Evolutionary conservation across 2,329 filamentous ascomycete species (phyloP).

Genomic region (Sarocladium oryzae): DNA sequence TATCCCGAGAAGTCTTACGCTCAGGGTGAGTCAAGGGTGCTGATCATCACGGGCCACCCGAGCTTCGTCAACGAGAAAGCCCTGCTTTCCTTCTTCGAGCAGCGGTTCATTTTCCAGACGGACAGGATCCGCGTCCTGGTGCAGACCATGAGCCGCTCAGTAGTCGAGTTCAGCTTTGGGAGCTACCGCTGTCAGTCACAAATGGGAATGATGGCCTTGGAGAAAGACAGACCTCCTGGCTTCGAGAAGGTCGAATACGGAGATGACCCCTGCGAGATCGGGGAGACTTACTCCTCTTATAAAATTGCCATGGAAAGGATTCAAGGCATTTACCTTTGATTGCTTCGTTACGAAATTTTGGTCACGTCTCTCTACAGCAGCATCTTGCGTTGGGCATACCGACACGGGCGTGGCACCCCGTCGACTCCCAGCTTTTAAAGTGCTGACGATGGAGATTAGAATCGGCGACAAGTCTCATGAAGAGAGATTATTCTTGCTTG

Average conservation of each 20-base stretch:
- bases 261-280: slow-evolving; percentile 29
- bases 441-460: too few relatives aligned
- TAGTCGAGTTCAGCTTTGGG: slow-evolving; percentile 47
- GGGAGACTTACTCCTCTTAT: slow-evolving; percentile 23
- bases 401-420: too few relatives aligned
- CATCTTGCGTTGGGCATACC: too few relatives aligned
- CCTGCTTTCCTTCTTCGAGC: slow-evolving; percentile 35
- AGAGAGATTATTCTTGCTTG: too few relatives aligned
- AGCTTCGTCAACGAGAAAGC: slow-evolving; percentile 34
- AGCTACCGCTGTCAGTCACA: slow-evolving; percentile 50
- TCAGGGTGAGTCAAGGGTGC: slow-evolving; percentile 36
- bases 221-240: slow-evolving; percentile 26
- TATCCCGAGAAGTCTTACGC: slow-evolving; percentile 23
- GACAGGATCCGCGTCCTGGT: slow-evolving; percentile 34
- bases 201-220: slow-evolving; percentile 35
- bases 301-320: slow-evolving; percentile 26
- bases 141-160: slow-evolving; percentile 18
- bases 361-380: not conserved
- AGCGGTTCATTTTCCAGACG: slow-evolving; percentile 39
- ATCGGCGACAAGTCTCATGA: too few relatives aligned
- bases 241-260: slow-evolving; percentile 33
- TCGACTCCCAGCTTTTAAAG: too few relatives aligned
- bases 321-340: slow-evolving; percentile 24
- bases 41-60: slow-evolving; percentile 41
- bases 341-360: too few relatives aligned